Percentiles rank a stretch among this genome's conserved stretches.
Conservation (phyloP, 441 rosid genomes). For the Populus tomentosa region DNA sequence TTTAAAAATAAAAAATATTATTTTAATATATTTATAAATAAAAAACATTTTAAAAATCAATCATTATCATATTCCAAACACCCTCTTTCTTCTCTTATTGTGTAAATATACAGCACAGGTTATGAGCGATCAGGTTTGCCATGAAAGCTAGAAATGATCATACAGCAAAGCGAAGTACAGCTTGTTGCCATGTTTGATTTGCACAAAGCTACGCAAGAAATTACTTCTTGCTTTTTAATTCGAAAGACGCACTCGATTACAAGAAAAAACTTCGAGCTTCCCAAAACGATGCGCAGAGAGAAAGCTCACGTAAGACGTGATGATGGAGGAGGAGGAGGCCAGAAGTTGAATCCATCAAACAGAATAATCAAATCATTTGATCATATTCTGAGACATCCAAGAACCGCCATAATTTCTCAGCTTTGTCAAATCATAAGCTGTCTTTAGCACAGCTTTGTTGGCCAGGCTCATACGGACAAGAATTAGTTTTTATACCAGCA, state of each 20-base stretch:
- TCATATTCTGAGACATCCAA: neutral
- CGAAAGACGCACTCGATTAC: neutral
- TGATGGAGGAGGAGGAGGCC: neutral
- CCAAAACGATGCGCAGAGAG: neutral
- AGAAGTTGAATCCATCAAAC: neutral
- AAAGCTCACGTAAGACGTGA: too few species aligned
- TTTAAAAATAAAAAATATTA: too few species aligned
- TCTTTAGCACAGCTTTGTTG: neutral
- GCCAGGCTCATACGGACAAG: neutral
- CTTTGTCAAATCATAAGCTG: neutral
- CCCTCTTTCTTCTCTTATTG: too few species aligned
- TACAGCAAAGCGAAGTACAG: neutral
- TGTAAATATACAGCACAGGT: neutral
- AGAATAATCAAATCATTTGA: neutral
- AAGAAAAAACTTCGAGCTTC: neutral
- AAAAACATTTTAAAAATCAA: too few species aligned
- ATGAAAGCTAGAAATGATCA: neutral
- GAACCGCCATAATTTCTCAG: neutral
- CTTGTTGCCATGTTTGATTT: neutral
- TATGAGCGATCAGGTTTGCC: neutral
- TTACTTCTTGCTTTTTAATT: neutral
- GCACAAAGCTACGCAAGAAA: neutral
- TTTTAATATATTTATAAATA: too few species aligned
- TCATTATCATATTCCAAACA: too few species aligned
- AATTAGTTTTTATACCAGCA: too few species aligned